Evolutionary conservation across 208 protist species (phyloP).

Genomic region (Porcisia hertigi): DNA sequence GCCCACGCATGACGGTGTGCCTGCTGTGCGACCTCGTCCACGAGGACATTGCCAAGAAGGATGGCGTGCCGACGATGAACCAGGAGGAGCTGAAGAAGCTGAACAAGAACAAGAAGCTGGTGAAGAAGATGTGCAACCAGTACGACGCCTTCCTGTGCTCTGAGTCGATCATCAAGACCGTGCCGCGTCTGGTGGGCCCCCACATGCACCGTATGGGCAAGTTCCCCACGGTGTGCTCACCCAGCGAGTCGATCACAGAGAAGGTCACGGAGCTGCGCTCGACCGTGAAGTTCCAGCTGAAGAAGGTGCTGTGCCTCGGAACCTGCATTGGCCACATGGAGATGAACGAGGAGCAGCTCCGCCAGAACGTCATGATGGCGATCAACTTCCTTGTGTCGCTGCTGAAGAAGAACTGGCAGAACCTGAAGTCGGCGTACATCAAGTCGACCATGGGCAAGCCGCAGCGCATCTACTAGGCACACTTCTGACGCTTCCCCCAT

Average conservation of each 20-base stretch:
- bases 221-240: slow-evolving; percentile 97
- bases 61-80: slow-evolving; percentile 93
- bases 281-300: slow-evolving; percentile 99
- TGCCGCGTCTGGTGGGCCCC: slow-evolving; percentile 95
- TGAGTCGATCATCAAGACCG: slow-evolving; percentile 97
- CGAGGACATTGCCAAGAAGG: slow-evolving; percentile 95
- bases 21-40: slow-evolving; percentile 97
- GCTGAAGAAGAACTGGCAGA: slow-evolving; percentile 99
- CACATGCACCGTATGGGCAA: slow-evolving; percentile 99
- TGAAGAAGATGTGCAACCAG: slow-evolving; percentile 99
- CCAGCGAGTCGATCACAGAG: slow-evolving; percentile 91
- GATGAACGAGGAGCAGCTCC: slow-evolving; percentile 95
- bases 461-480: slow-evolving; percentile 40
- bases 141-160: slow-evolving; percentile 99
- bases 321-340: slow-evolving; percentile 97
- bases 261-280: slow-evolving; percentile 96
- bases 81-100: slow-evolving; percentile 99
- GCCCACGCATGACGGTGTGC: slow-evolving; percentile 95
- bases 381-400: slow-evolving; percentile 99
- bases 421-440: slow-evolving; percentile 99
- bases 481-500: background rate
- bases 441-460: slow-evolving; percentile 99
- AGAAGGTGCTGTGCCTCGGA: slow-evolving; percentile 99
- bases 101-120: slow-evolving; percentile 99
- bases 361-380: slow-evolving; percentile 96